Conservation (phyloP, 164 flowering plant genomes). For the Stephania japonica region DNA sequence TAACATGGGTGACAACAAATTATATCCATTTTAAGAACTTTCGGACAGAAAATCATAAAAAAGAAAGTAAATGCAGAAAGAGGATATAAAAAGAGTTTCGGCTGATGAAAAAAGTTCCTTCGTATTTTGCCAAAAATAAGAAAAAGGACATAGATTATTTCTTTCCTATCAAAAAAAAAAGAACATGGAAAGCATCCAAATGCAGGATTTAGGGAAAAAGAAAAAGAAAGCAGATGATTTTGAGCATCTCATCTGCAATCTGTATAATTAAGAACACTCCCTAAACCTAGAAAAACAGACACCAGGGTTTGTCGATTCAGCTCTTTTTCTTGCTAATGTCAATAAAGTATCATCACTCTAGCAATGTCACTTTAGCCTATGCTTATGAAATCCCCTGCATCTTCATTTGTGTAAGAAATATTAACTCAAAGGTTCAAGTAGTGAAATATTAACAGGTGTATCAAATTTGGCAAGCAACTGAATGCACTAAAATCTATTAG, state of each 20-base stretch:
- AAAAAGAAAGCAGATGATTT: background rate
- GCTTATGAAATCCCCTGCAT: background rate
- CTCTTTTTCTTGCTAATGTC: background rate
- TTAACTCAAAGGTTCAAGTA: background rate
- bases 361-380: background rate
- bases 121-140: background rate
- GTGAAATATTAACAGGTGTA: background rate
- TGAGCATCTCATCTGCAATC: background rate
- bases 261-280: background rate
- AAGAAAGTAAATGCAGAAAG: no score
- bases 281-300: background rate
- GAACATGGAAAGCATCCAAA: background rate
- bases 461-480: background rate
- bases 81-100: background rate
- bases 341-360: background rate
- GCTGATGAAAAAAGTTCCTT: background rate
- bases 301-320: background rate
- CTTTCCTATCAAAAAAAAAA: no score
- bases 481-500: background rate
- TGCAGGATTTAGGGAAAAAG: background rate
- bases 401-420: background rate
- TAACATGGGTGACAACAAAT: background rate
- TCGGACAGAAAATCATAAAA: background rate
- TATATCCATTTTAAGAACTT: background rate
- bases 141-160: no score